Percentiles rank a stretch among this genome's conserved stretches.
These are phyloP conservation scores for Pseudogymnoascus destructans DNA, from an alignment of 2,329 filamentous ascomycete genomes.

Conservation along the genomic window DNA sequence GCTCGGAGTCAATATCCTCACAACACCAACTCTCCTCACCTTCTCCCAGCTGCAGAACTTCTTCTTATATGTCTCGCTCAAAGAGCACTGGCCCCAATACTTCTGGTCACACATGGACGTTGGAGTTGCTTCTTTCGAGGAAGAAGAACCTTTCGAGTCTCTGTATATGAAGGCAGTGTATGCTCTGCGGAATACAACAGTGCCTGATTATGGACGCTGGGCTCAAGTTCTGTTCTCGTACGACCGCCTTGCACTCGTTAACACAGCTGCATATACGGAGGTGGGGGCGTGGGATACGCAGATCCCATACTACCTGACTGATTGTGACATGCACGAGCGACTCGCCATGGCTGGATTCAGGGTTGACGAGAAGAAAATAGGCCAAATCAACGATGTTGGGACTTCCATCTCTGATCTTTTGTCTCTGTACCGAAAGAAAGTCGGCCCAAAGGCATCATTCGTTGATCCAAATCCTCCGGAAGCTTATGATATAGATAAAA, in stretches of 20 bases:
- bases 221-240: conserved; percentile 43
- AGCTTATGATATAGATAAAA: conserved; percentile 11
- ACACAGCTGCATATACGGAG: conserved; percentile 34
- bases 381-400: conserved; percentile 35
- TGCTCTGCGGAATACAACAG: conserved; percentile 12
- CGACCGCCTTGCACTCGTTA: conserved; percentile 44
- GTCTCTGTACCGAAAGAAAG: conserved; percentile 32
- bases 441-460: conserved; percentile 23
- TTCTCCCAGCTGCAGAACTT: conserved; percentile 46
- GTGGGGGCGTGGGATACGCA: conserved; percentile 41
- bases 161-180: conserved; percentile 17
- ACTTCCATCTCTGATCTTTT: conserved; percentile 33
- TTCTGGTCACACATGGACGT: conserved; percentile 48
- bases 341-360: conserved; percentile 35
- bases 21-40: conserved; percentile 37
- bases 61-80: conserved; percentile 34
- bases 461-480: conserved; percentile 28
- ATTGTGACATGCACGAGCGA: conserved; percentile 42
- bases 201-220: conserved; percentile 28
- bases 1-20: conserved; percentile 40
- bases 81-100: conserved; percentile 35
- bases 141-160: conserved; percentile 12
- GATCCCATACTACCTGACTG: conserved; percentile 45
- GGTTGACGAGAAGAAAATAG: conserved; percentile 29
- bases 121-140: conserved; percentile 32